Percentiles rank a stretch among this genome's conserved stretches.
Evolutionary conservation across 1,284 basidiomycete species (phyloP).

Genomic region (Wallemia hederae): DNA sequence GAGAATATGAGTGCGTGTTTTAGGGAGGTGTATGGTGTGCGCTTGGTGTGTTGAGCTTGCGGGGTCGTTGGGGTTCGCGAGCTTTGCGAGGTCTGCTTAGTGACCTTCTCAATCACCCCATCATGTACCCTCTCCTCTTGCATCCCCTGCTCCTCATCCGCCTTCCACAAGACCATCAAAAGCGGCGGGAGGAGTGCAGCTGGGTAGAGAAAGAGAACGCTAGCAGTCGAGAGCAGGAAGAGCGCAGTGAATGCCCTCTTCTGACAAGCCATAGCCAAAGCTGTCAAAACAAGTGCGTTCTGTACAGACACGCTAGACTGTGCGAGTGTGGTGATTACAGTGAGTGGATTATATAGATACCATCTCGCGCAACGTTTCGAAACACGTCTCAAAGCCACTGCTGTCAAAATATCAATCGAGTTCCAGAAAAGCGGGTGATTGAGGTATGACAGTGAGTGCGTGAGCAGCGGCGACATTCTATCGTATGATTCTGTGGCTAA

Average conservation of each 20-base stretch:
- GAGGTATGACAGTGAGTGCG: neutral
- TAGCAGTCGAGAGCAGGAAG: conserved; percentile 33
- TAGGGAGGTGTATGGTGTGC: too few relatives aligned
- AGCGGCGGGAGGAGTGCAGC: conserved; percentile 36
- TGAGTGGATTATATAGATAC: neutral
- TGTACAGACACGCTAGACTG: neutral
- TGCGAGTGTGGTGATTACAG: neutral
- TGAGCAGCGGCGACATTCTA: too few relatives aligned
- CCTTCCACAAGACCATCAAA: conserved; percentile 25
- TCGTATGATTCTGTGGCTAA: too few relatives aligned
- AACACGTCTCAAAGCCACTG: neutral
- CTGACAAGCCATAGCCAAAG: neutral
- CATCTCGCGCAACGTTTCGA: conserved; percentile 1
- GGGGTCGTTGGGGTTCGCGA: too few relatives aligned
- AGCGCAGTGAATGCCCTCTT: conserved; percentile 25
- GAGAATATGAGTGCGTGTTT: too few relatives aligned
- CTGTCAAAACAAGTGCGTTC: neutral
- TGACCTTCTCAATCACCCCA: neutral
- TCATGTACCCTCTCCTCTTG: neutral
- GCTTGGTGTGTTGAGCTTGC: too few relatives aligned
- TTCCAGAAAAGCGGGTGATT: neutral
- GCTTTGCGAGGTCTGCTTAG: too few relatives aligned
- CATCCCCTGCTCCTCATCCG: neutral
- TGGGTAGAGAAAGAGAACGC: conserved; percentile 41
- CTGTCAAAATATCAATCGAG: conserved; percentile 31